Base-by-base conservation (phyloP, 2,329 filamentous ascomycete genomes). In the Aspergillus fumigatus region DNA sequence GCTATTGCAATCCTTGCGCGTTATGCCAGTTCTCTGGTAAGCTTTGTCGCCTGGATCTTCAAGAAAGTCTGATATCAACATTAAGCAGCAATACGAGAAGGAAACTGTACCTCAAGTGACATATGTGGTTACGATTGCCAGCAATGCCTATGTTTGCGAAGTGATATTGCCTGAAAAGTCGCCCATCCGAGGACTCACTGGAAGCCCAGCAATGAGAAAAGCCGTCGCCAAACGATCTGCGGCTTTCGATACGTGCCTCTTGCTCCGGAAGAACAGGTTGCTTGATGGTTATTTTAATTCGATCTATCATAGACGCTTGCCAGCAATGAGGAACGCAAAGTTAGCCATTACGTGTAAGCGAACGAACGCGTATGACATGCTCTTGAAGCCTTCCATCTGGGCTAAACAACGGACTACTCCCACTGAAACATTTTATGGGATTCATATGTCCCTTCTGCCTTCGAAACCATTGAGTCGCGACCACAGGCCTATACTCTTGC, bases 201-300 rank as follows among this genome's bases (percentile, higher is more conserved):
- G 94, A 4, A 78, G 76, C 7, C 75, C 84, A 0, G 84, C 87
- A 54, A 70, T 78, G 7, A 89, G 82, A 56, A 97, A 96, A 72
- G 80, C 86, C 29, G 75, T 88, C 19, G 93, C 94, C 4, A 95
- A 94, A 71, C 90, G 90, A 62, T 90, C 92, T 0, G 93, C 92
- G 3, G 93, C 94, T 0, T 97, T 93, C 69, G 84, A 92, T 66
- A 84, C 88, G 51, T 97, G 92, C 67, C 70, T 91, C 1, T 70
- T 85, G 59, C 79, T 99, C 17, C 79, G 87, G 50, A 79, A 84
- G 57, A 81, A 82, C 53, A 82, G 83, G 2, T 85, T 88, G 58
- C 78, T 99, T 4, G 84, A 97, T 67, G 81, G 86, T 0, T 78
- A 91, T 68, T 79, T 97, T 2, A 82, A 90, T 54, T 90, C 94